These are phyloP conservation scores for Boletales sp. DNA, from an alignment of 768 basidiomycete species.

Conservation along the genomic window DNA sequence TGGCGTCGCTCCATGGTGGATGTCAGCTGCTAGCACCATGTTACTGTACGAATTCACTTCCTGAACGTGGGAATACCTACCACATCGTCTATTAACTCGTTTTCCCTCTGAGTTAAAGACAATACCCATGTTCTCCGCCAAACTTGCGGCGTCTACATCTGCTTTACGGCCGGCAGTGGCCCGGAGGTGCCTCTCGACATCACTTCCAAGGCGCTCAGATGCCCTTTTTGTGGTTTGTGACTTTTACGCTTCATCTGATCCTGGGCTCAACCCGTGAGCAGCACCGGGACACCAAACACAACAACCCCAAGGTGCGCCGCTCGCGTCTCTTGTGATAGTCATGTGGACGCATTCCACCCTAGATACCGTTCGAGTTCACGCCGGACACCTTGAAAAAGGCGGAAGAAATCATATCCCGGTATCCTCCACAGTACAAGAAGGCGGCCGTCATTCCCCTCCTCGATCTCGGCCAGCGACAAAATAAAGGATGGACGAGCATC, in stretches of 20 bases:
- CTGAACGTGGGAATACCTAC: constrained; percentile 13
- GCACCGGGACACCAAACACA: constrained; percentile 94
- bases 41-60: too few relatives aligned
- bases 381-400: constrained; percentile 81
- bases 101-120: background rate
- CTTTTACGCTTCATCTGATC: constrained; percentile 4
- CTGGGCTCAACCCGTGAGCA: constrained; percentile 32
- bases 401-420: constrained; percentile 84
- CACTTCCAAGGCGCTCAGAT: constrained; percentile 59
- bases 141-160: constrained; percentile 7
- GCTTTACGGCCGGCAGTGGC: constrained; percentile 16
- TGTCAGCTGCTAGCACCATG: constrained; percentile 17
- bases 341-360: constrained; percentile 1
- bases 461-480: constrained; percentile 95
- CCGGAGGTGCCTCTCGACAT: constrained; percentile 34
- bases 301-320: constrained; percentile 76
- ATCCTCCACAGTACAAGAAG: constrained; percentile 98
- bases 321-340: background rate
- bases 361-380: constrained; percentile 91
- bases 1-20: constrained; percentile 68
- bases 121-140: constrained; percentile 21
- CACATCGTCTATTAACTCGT: too few relatives aligned
- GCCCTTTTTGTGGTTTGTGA: constrained; percentile 80
- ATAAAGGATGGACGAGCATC: constrained; percentile 97
- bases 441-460: constrained; percentile 96